These are phyloP conservation scores for Cephalotrichum gorgonifer DNA, from an alignment of 2,329 filamentous ascomycete species.

Conservation along the genomic window DNA sequence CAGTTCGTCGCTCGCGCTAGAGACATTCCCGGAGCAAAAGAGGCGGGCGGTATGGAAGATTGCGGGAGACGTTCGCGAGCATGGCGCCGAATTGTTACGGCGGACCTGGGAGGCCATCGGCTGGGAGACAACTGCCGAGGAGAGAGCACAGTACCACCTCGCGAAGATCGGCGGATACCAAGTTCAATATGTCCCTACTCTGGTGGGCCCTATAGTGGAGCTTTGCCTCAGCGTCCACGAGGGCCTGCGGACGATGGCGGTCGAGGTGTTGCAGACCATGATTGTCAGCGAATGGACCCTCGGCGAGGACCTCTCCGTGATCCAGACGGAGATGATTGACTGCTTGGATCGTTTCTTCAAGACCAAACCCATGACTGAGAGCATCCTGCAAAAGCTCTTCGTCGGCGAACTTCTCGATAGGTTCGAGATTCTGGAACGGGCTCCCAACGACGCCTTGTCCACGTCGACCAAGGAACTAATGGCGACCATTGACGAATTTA, in stretches of 20 bases:
- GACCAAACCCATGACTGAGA: constrained; percentile 76
- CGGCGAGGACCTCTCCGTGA: constrained; percentile 80
- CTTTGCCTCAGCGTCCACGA: constrained; percentile 93
- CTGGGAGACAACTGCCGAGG: constrained; percentile 82
- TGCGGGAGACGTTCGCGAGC: constrained; percentile 86
- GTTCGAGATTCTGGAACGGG: constrained; percentile 60
- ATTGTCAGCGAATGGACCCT: constrained; percentile 97
- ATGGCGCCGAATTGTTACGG: constrained; percentile 76
- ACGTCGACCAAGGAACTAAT: constrained; percentile 69
- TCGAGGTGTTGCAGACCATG: constrained; percentile 93
- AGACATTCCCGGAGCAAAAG: constrained; percentile 96
- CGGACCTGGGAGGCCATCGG: constrained; percentile 91
- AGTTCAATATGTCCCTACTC: constrained; percentile 89
- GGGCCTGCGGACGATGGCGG: constrained; percentile 77
- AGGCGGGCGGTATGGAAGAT: constrained; percentile 97
- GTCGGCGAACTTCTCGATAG: constrained; percentile 73
- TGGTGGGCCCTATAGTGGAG: constrained; percentile 86
- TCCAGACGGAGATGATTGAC: constrained; percentile 95
- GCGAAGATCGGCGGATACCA: constrained; percentile 90
- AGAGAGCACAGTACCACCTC: constrained; percentile 66
- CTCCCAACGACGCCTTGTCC: constrained; percentile 51
- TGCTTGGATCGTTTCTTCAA: constrained; percentile 87
- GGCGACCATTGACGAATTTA: constrained; percentile 75
- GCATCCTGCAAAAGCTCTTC: constrained; percentile 84
- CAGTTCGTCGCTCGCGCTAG: constrained; percentile 78